Evolutionary conservation across 805 yeast genomes (phyloP).

Genomic region (Torulaspora indica): DNA sequence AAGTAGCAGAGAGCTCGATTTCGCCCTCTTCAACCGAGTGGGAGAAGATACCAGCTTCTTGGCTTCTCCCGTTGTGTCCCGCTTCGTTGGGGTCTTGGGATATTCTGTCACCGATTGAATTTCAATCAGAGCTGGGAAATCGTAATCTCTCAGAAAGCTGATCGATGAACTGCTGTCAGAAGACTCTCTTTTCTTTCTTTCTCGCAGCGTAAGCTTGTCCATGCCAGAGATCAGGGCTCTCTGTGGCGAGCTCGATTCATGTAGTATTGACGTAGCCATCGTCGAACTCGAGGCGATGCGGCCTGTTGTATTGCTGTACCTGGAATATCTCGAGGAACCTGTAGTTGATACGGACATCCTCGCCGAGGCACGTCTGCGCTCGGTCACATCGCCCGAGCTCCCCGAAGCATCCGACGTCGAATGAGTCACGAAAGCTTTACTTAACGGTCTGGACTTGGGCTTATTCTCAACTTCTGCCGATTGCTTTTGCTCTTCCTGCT

Average conservation of each 20-base stretch:
- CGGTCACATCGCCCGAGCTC: not conserved
- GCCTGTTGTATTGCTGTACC: conserved; percentile 13
- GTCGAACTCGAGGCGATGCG: conserved; percentile 32
- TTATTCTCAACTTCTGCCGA: conserved; percentile 1
- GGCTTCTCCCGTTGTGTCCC: not conserved
- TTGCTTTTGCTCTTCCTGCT: not conserved
- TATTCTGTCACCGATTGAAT: conserved; percentile 13
- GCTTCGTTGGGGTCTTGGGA: not conserved
- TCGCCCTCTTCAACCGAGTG: conserved; percentile 12
- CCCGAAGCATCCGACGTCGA: conserved; percentile 10
- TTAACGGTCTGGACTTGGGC: conserved; percentile 9
- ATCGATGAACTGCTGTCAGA: conserved; percentile 23
- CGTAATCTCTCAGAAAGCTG: conserved; percentile 28
- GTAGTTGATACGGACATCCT: conserved; percentile 15
- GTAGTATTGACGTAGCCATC: conserved; percentile 26
- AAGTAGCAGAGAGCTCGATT: conserved; percentile 21
- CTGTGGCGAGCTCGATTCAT: conserved; percentile 14
- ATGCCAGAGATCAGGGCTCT: conserved; percentile 15
- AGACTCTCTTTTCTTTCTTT: conserved; percentile 16
- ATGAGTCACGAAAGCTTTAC: conserved; percentile 19
- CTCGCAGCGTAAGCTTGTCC: conserved; percentile 19
- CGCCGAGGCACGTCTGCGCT: conserved; percentile 11
- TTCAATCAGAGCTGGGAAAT: conserved; percentile 32
- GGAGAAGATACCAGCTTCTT: conserved; percentile 1
- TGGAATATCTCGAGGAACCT: conserved; percentile 14